Percentiles rank a stretch among this genome's conserved stretches.
phyloP scores from a whole-genome alignment of 2,329 filamentous ascomycete genomes.

The Knoxdaviesia capensis region DNA sequence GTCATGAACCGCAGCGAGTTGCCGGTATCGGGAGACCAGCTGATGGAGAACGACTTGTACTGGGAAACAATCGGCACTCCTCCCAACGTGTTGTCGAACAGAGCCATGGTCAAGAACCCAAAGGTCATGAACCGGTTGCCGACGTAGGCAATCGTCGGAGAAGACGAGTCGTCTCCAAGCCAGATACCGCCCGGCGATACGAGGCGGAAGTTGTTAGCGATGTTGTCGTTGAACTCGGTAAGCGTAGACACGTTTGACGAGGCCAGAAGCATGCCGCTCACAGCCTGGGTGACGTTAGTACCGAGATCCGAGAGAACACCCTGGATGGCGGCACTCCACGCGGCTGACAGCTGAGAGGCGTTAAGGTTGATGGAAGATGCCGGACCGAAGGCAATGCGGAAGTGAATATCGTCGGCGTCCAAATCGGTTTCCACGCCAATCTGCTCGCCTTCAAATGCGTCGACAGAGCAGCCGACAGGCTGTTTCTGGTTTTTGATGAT shows the following conservation, averaged over 20 bases:
- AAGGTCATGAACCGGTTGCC: conserved; percentile 38
- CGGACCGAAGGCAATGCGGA: conserved; percentile 22
- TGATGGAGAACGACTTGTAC: conserved; percentile 57
- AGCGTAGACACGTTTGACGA: too few relatives aligned
- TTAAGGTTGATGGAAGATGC: conserved; percentile 2
- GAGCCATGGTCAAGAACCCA: conserved; percentile 43
- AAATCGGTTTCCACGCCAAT: conserved; percentile 15
- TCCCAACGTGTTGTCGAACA: conserved; percentile 43
- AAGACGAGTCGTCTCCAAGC: conserved; percentile 37
- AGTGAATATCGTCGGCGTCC: conserved; percentile 14
- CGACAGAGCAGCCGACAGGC: conserved; percentile 29
- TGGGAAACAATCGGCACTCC: conserved; percentile 50
- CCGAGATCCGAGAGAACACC: too few relatives aligned
- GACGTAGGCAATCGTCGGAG: conserved; percentile 51
- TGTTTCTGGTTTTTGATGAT: conserved; percentile 39
- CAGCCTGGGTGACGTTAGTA: too few relatives aligned
- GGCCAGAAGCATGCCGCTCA: too few relatives aligned
- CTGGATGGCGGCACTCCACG: too few relatives aligned
- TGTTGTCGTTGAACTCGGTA: conserved; percentile 43
- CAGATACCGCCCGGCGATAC: conserved; percentile 67
- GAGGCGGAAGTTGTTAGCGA: conserved; percentile 41
- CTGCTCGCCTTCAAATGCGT: conserved; percentile 5
- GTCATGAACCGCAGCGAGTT: conserved; percentile 59
- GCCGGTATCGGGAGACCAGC: conserved; percentile 48
- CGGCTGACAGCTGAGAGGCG: too few relatives aligned